These are phyloP conservation scores for Colletotrichum liaoningense DNA, from an alignment of 2,329 filamentous ascomycete species.

Conservation along the genomic window DNA sequence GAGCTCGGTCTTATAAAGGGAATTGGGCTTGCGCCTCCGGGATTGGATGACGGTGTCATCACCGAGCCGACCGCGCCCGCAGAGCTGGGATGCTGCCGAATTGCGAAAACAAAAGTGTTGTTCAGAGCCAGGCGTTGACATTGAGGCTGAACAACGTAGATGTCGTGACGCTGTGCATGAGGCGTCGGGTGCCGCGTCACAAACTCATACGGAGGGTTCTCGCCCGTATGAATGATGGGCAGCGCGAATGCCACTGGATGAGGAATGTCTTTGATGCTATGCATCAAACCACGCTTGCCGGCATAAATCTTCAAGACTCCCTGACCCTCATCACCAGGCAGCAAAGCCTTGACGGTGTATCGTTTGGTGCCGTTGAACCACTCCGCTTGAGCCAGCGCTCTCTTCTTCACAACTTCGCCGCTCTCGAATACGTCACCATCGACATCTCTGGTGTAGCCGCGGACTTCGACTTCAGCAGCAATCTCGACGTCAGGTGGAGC, in stretches of 20 bases:
- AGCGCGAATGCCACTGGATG: conserved; percentile 90
- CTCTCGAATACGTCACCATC: conserved; percentile 96
- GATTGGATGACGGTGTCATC: conserved; percentile 59
- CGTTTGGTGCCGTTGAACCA: conserved; percentile 90
- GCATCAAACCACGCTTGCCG: conserved; percentile 94
- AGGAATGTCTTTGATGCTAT: conserved; percentile 95
- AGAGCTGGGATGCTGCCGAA: conserved; percentile 88
- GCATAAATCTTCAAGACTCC: conserved; percentile 92
- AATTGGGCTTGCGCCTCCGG: conserved; percentile 64
- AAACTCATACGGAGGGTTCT: conserved; percentile 96
- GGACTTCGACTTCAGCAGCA: conserved; percentile 90
- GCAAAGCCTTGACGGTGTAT: conserved; percentile 91
- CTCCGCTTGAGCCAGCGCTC: conserved; percentile 89
- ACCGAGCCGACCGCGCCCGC: conserved; percentile 46
- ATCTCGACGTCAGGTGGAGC: conserved; percentile 93
- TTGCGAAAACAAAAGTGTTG: conserved; percentile 97
- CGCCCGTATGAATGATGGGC: conserved; percentile 90
- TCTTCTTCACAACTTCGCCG: conserved; percentile 86
- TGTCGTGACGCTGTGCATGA: conserved; percentile 95
- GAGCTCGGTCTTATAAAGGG: conserved; percentile 72
- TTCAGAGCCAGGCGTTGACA: conserved; percentile 89
- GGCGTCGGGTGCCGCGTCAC: conserved; percentile 93
- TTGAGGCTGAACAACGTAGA: conserved; percentile 97
- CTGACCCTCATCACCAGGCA: conserved; percentile 92
- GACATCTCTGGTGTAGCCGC: conserved; percentile 80